Conservation (phyloP, 2,329 filamentous ascomycete genomes). For the Dendrostoma leiphaemia region DNA sequence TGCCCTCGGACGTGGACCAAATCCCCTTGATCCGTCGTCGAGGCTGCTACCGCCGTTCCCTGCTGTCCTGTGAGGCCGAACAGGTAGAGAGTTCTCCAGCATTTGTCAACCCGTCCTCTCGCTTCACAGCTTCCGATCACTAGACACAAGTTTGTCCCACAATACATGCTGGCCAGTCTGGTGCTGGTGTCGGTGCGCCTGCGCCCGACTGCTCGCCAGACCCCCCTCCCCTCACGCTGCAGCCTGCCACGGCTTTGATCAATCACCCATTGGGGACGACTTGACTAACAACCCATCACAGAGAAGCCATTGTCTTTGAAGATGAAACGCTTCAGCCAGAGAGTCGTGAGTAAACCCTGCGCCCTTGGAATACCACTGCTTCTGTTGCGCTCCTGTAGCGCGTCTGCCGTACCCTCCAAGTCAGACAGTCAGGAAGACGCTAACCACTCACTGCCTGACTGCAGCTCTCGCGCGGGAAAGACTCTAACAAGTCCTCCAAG, state of each 20-base stretch:
- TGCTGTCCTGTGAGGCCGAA: slow-evolving; percentile 19
- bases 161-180: neutral
- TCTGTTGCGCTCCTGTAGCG: slow-evolving; percentile 1
- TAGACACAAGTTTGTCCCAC: slow-evolving; percentile 5
- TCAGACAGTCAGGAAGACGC: neutral
- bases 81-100: slow-evolving; percentile 20
- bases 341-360: slow-evolving; percentile 71
- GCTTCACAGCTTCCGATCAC: neutral
- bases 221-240: neutral
- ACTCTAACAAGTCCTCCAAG: slow-evolving; percentile 77
- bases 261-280: slow-evolving; percentile 1
- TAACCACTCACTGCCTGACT: slow-evolving; percentile 5
- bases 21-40: slow-evolving; percentile 17
- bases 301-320: slow-evolving; percentile 41
- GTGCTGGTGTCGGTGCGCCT: no score
- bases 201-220: neutral
- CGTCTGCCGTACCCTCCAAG: neutral
- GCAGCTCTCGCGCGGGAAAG: slow-evolving; percentile 90
- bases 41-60: slow-evolving; percentile 18
- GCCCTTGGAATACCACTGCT: neutral
- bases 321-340: slow-evolving; percentile 98
- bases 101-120: slow-evolving; percentile 10
- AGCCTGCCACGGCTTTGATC: neutral
- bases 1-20: slow-evolving; percentile 18
- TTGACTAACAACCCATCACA: slow-evolving; percentile 16